phyloP scores from a whole-genome alignment of 139 green algal genomes.

The Picochlorum sp. region DNA sequence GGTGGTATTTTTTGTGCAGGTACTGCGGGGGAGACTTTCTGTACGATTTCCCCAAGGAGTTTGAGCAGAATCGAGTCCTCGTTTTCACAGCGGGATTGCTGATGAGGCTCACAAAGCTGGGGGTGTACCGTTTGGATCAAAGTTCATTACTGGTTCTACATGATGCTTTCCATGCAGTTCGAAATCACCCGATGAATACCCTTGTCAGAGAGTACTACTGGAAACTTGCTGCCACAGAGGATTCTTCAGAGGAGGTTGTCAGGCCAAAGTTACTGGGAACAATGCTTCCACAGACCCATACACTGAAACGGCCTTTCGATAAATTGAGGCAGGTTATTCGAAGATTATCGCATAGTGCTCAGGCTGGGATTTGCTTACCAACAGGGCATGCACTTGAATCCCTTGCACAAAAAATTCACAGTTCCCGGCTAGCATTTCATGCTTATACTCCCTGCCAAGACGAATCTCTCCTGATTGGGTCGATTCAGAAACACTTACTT shows the following conservation, averaged over 20 bases:
- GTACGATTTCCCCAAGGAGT: constrained; percentile 21
- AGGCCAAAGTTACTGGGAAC: constrained; percentile 19
- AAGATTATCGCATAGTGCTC: constrained; percentile 29
- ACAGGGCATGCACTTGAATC: constrained; percentile 14
- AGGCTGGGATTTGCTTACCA: constrained; percentile 22
- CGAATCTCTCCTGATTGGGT: constrained; percentile 6
- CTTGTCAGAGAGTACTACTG: constrained; percentile 24
- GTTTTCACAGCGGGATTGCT: constrained; percentile 30
- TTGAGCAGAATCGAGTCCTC: constrained; percentile 14
- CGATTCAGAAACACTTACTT: constrained; percentile 24
- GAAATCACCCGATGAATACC: constrained; percentile 32
- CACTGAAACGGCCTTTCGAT: constrained; percentile 30
- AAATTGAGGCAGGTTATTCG: constrained; percentile 27
- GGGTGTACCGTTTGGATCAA: constrained; percentile 10
- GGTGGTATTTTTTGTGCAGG: neutral
- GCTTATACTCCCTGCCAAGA: neutral
- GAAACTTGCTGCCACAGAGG: constrained; percentile 5
- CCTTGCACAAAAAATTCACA: constrained; percentile 16
- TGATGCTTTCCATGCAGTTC: constrained; percentile 21
- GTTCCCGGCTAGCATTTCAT: constrained; percentile 18
- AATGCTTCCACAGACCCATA: constrained; percentile 22
- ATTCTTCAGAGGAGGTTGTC: neutral
- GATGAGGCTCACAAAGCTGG: constrained; percentile 28
- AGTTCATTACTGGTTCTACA: constrained; percentile 23
- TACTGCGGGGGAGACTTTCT: constrained; percentile 32